Conservation (phyloP, 805 yeast genomes). For the Myxozyma monticola region DNA sequence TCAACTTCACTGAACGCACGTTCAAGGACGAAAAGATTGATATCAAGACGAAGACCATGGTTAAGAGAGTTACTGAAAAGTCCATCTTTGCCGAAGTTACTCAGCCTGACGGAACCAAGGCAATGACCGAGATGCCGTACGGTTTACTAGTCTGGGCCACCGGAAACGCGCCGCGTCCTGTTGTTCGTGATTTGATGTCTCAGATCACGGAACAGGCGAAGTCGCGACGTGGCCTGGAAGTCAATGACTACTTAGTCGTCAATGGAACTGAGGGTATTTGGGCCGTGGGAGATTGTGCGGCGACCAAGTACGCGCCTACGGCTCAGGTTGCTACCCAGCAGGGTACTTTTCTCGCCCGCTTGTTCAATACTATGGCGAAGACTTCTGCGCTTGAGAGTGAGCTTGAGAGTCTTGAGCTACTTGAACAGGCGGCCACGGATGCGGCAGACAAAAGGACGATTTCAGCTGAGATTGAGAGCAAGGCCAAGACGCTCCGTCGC, state of each 20-base stretch:
- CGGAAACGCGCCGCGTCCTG: conserved; percentile 86
- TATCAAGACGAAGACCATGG: conserved; percentile 81
- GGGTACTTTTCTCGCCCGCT: conserved; percentile 75
- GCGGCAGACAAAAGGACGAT: conserved; percentile 42
- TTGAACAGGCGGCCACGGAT: conserved; percentile 35
- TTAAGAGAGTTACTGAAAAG: conserved; percentile 75
- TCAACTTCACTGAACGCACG: conserved; percentile 73
- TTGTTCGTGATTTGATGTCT: conserved; percentile 64
- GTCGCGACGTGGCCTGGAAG: conserved; percentile 86
- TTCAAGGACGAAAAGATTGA: conserved; percentile 68
- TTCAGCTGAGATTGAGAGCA: conserved; percentile 50
- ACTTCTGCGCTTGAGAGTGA: conserved; percentile 41
- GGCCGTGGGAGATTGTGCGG: conserved; percentile 93
- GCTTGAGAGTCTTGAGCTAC: conserved; percentile 43
- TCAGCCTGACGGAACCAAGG: conserved; percentile 63
- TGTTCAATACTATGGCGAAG: conserved; percentile 49
- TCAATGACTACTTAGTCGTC: conserved; percentile 77
- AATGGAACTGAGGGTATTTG: conserved; percentile 81
- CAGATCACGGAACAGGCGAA: conserved; percentile 68
- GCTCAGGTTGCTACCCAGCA: conserved; percentile 98
- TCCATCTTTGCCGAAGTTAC: conserved; percentile 70
- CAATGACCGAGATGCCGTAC: conserved; percentile 69
- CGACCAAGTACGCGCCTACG: conserved; percentile 87
- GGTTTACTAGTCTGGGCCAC: conserved; percentile 97
- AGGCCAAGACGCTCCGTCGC: conserved; percentile 43